phyloP scores from a whole-genome alignment of 768 basidiomycete genomes.

The Tylopilus rubrobrunneus region DNA sequence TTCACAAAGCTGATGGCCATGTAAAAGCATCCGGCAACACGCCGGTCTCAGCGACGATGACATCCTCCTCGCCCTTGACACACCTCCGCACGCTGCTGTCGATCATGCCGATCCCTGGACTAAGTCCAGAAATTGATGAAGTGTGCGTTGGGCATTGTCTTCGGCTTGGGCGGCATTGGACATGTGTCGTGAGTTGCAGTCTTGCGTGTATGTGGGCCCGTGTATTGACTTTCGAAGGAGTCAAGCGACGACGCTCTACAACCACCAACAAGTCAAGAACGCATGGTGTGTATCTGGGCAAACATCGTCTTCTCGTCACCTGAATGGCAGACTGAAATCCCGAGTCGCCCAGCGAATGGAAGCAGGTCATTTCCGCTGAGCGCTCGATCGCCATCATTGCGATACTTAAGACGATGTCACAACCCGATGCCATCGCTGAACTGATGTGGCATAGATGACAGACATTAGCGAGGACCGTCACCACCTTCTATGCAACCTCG shows the following conservation, averaged over 20 bases:
- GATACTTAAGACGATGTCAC: constrained; percentile 62
- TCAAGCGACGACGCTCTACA: no score
- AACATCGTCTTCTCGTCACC: no score
- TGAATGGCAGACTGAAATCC: no score
- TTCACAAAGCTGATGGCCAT: constrained; percentile 47
- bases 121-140: constrained; percentile 67
- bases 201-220: neutral
- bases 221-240: constrained; percentile 10
- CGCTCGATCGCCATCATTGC: constrained; percentile 64
- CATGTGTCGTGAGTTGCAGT: constrained; percentile 42
- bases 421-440: neutral
- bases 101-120: constrained; percentile 60
- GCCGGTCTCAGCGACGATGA: constrained; percentile 37
- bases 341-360: no score
- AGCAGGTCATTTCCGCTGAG: constrained; percentile 62
- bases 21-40: constrained; percentile 50
- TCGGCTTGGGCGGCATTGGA: constrained; percentile 41
- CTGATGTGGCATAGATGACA: constrained; percentile 26
- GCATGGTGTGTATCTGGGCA: constrained; percentile 77
- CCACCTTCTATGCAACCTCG: constrained; percentile 77
- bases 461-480: constrained; percentile 70
- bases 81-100: constrained; percentile 61
- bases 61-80: constrained; percentile 42
- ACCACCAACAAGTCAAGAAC: constrained; percentile 33
- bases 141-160: constrained; percentile 56